phyloP scores from a whole-genome alignment of 83 land plant genomes.

The Thuja plicata region DNA sequence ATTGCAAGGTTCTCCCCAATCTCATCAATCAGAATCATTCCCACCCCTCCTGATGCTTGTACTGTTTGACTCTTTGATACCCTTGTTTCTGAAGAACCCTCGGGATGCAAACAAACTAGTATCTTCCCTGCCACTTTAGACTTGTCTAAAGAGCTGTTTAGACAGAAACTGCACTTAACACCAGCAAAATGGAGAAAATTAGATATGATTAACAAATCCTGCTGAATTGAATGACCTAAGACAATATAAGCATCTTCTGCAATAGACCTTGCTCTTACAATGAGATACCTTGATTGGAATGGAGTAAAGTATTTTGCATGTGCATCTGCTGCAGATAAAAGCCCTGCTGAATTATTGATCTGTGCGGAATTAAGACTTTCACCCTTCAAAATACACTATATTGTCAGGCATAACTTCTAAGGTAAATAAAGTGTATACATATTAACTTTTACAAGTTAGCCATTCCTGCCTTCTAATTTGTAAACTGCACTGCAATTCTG shows the following conservation, averaged over 20 bases:
- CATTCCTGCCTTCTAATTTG: neutral
- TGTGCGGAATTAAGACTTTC: conserved; percentile 43
- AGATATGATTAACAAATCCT: neutral
- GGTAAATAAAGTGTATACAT: too few species aligned
- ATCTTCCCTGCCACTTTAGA: conserved; percentile 61
- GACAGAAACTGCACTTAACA: conserved; percentile 49
- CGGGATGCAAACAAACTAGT: conserved; percentile 59
- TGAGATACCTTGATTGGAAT: conserved; percentile 62
- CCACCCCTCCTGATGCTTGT: conserved; percentile 67
- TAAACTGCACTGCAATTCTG: neutral
- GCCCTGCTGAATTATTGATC: conserved; percentile 38
- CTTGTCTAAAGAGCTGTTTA: conserved; percentile 60
- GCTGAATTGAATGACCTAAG: neutral
- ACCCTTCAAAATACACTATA: conserved; percentile 35
- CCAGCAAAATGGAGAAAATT: neutral
- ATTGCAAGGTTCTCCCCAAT: conserved; percentile 47
- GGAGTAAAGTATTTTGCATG: conserved; percentile 58
- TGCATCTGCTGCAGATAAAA: conserved; percentile 53
- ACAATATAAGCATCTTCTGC: neutral
- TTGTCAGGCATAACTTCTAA: neutral
- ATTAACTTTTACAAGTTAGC: neutral
- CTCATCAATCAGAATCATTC: conserved; percentile 69
- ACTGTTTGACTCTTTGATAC: conserved; percentile 54
- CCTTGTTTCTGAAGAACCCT: conserved; percentile 53
- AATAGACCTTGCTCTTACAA: neutral